A percentile compares a stretch with the other conserved stretches of the same genome.
These are phyloP conservation scores for Pholiota conissans DNA, from an alignment of 768 basidiomycete genomes.

Conservation along the genomic window DNA sequence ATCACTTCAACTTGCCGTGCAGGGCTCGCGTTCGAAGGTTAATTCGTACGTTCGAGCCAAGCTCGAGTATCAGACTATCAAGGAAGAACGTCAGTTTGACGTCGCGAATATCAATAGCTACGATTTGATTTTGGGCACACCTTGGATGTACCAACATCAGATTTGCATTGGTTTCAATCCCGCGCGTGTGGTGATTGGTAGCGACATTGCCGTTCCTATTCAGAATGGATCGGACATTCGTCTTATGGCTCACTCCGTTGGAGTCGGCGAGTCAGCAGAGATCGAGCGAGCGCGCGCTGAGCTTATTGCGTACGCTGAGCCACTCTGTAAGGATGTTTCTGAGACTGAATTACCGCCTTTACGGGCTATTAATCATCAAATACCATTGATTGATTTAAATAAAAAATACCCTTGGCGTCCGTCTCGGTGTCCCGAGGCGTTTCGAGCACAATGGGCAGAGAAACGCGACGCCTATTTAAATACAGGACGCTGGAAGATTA, in stretches of 20 bases:
- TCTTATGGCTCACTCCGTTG: neutral
- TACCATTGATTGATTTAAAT: conserved; percentile 36
- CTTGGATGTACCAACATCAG: conserved; percentile 25
- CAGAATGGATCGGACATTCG: neutral
- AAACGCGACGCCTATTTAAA: conserved; percentile 26
- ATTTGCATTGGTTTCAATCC: conserved; percentile 29
- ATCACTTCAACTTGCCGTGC: conserved; percentile 13
- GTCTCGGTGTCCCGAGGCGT: conserved; percentile 36
- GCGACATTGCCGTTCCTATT: neutral
- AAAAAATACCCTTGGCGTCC: conserved; percentile 31
- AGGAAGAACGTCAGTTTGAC: conserved; percentile 8
- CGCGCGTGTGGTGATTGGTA: conserved; percentile 21
- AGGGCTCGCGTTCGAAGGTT: conserved; percentile 35
- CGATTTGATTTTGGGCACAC: neutral
- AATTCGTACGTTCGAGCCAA: conserved; percentile 23
- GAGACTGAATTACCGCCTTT: conserved; percentile 36
- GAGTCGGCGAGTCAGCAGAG: conserved; percentile 12
- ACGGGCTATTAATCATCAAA: conserved; percentile 39
- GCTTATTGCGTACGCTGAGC: conserved; percentile 13
- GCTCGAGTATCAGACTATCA: conserved; percentile 34
- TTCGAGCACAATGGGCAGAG: conserved; percentile 26
- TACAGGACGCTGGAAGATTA: conserved; percentile 27
- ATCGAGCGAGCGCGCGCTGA: neutral
- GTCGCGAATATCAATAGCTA: neutral
- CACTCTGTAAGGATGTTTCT: conserved; percentile 16